Conservation (phyloP, 228 moss, liverwort and hornwort genomes). For the Sphagnum fallax region DNA sequence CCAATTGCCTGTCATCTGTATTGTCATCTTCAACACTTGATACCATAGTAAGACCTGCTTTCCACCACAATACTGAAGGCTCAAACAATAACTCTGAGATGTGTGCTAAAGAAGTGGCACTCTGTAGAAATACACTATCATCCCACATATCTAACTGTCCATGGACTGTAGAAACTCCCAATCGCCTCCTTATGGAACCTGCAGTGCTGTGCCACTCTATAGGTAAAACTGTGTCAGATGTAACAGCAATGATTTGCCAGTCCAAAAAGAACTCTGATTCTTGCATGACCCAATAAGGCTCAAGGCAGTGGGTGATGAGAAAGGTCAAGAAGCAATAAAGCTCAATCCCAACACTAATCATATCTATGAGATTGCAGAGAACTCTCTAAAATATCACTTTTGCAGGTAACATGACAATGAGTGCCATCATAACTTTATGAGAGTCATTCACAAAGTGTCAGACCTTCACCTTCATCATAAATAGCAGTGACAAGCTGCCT, state of each 20-base stretch:
- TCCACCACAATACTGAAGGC: conserved; percentile 37
- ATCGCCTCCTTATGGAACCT: conserved; percentile 13
- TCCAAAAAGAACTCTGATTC: too few species aligned
- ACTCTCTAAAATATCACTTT: too few species aligned
- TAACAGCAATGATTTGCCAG: neutral
- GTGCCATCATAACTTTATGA: too few species aligned
- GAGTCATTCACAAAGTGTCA: too few species aligned
- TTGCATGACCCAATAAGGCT: too few species aligned
- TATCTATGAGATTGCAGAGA: too few species aligned
- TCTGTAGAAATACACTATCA: conserved; percentile 23
- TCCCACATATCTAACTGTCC: neutral
- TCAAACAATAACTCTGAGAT: conserved; percentile 43
- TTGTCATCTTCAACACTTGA: conserved; percentile 30
- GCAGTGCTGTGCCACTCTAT: conserved; percentile 24
- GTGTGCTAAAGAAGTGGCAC: conserved; percentile 47
- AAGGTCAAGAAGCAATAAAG: too few species aligned
- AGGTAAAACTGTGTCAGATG: conserved; percentile 10
- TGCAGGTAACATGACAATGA: too few species aligned
- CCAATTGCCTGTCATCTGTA: conserved; percentile 11
- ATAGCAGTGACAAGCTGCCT: too few species aligned
- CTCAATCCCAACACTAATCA: too few species aligned
- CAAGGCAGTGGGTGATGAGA: too few species aligned
- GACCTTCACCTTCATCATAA: too few species aligned
- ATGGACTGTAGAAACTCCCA: conserved; percentile 6
- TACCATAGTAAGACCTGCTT: conserved; percentile 46